Evolutionary conservation across 2,329 filamentous ascomycete species (phyloP).

Genomic region (Alternaria arborescens): DNA sequence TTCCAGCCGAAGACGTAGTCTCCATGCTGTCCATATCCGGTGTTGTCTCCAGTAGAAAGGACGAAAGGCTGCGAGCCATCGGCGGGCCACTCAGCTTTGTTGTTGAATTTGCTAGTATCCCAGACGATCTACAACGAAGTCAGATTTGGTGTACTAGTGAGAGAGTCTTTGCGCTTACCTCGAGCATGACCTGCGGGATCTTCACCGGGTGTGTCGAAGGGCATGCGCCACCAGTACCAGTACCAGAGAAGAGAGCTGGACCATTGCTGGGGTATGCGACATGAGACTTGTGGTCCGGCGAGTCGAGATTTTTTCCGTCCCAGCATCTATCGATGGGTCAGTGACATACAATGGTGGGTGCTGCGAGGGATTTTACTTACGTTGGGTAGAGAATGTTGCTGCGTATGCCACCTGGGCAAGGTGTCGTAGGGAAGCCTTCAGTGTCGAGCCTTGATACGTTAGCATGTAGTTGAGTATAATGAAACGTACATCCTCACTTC

Average conservation of each 20-base stretch:
- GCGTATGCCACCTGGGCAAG: constrained; percentile 40
- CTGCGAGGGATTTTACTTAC: constrained; percentile 2
- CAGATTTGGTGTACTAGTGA: neutral
- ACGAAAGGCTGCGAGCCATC: constrained; percentile 41
- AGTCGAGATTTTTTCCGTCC: constrained; percentile 60
- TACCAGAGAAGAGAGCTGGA: constrained; percentile 33
- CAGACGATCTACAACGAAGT: constrained; percentile 45
- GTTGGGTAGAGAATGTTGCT: constrained; percentile 42
- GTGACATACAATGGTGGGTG: neutral
- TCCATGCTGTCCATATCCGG: constrained; percentile 36
- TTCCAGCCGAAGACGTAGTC: constrained; percentile 47
- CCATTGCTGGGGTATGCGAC: constrained; percentile 54
- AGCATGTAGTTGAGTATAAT: neutral
- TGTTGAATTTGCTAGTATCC: constrained; percentile 53
- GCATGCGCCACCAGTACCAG: constrained; percentile 47
- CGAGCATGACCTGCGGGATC: constrained; percentile 58
- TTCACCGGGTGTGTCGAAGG: constrained; percentile 55
- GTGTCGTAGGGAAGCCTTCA: constrained; percentile 24
- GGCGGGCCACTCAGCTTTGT: constrained; percentile 43
- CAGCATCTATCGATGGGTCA: constrained; percentile 56
- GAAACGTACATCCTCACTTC: constrained; percentile 6
- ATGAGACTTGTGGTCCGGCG: constrained; percentile 60
- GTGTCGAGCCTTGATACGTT: constrained; percentile 9
- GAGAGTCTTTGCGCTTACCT: constrained; percentile 32
- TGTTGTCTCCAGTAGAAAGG: constrained; percentile 35